Conservation (phyloP, 177 flowering plant species). For the Vitis hybrid region DNA sequence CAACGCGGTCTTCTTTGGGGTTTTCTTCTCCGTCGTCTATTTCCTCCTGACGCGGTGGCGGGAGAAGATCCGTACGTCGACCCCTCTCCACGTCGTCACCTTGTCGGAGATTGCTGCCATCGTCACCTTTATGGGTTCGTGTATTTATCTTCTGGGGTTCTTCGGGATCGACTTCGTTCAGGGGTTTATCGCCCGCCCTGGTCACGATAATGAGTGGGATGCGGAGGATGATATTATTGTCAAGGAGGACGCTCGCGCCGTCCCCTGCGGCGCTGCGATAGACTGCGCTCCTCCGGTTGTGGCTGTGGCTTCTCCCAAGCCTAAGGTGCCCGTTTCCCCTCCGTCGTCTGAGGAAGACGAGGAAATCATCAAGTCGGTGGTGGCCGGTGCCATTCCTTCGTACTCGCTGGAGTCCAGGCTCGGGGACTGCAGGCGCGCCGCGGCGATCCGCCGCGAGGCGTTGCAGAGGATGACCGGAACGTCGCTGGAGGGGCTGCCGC, state of each 20-base stretch:
- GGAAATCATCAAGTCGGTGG: conserved; percentile 43
- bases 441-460: conserved; percentile 48
- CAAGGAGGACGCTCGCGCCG: conserved; percentile 22
- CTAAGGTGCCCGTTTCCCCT: not conserved
- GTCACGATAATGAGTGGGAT: conserved; percentile 24
- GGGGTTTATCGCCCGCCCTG: conserved; percentile 34
- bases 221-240: not conserved
- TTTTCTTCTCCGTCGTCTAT: conserved; percentile 50
- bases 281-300: conserved; percentile 16
- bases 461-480: conserved; percentile 46
- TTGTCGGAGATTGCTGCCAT: conserved; percentile 47
- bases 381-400: conserved; percentile 42
- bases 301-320: not conserved
- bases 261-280: conserved; percentile 29
- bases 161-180: conserved; percentile 57
- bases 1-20: conserved; percentile 45
- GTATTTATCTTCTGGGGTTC: conserved; percentile 48
- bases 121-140: conserved; percentile 40
- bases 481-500: conserved; percentile 43
- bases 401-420: conserved; percentile 51
- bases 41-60: conserved; percentile 53
- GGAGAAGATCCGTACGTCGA: conserved; percentile 57
- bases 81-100: conserved; percentile 49
- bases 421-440: conserved; percentile 51
- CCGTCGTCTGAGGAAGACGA: conserved; percentile 39